Percentiles rank a stretch among this genome's conserved stretches.
Conservation (phyloP, 257 asterid species). For the Cordia subcordata region DNA sequence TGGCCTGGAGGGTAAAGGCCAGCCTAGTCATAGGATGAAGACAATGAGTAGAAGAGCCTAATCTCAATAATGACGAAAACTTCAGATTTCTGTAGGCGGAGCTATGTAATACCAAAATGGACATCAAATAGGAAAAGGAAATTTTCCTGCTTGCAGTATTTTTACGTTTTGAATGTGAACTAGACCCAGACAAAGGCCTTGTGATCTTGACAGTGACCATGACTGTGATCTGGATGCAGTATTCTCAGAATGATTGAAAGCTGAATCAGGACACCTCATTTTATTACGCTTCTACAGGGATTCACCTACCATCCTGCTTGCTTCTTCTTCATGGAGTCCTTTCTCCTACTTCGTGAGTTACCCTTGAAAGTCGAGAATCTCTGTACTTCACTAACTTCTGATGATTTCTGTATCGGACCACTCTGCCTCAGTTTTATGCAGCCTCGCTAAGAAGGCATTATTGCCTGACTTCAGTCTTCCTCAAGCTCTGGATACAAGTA, state of each 20-base stretch:
- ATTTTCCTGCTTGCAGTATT: constrained; percentile 10
- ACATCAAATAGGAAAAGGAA: constrained; percentile 19
- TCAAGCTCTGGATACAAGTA: constrained; percentile 11
- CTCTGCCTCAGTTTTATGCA: constrained; percentile 18
- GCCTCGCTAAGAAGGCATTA: too few relatives aligned
- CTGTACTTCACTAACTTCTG: too few relatives aligned
- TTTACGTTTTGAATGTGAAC: constrained; percentile 11
- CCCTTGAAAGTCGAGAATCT: too few relatives aligned
- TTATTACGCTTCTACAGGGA: too few relatives aligned
- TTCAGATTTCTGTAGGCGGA: constrained; percentile 13
- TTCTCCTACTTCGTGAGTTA: too few relatives aligned
- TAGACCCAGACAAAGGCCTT: constrained; percentile 13
- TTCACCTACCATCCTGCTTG: too few relatives aligned
- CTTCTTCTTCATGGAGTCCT: too few relatives aligned
- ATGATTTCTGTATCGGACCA: too few relatives aligned
- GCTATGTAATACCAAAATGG: constrained; percentile 24
- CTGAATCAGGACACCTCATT: constrained; percentile 28
- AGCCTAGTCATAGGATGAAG: constrained; percentile 21
- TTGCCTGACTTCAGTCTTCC: constrained; percentile 4
- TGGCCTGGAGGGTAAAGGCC: constrained; percentile 24
- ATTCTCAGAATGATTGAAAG: constrained; percentile 33
- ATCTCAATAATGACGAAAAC: constrained; percentile 9
- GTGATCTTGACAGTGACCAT: too few relatives aligned
- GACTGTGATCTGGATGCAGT: constrained; percentile 33
- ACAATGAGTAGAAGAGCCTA: constrained; percentile 27